Base-by-base conservation (phyloP, 179 eudicot species). In the Silene vulgaris region DNA sequence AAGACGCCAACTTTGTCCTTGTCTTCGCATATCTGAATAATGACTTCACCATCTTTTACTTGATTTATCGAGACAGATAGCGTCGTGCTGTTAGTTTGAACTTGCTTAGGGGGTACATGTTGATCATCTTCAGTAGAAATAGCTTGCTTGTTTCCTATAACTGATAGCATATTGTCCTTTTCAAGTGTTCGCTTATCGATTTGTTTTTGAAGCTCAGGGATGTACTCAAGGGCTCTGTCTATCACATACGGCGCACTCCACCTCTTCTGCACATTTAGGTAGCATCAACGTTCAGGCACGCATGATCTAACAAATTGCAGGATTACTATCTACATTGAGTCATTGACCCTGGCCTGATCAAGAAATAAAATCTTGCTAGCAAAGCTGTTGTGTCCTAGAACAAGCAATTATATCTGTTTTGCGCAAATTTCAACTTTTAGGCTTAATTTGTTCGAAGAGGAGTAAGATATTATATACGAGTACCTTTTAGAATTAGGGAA, bases 181-280 rank as follows among this genome's bases (percentile, higher is more conserved):
- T 79, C 70, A 21, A 74, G 66, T 69, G 78, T 81, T 37, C 83
- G 76, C 74, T 74, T 78, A 68, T 82, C 81, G 23, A 88, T 54
- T 67, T 81, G 83, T 8, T 40, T 81, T 75, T 88, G 88, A 32
- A 88, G 80, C 75, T 82, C 78, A 30, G 91, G 91, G 20, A 85
- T 82, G 83, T 88, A 82, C 19, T 83, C 89, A 3, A 86, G 74
- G 50, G 88, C 80, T 78, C 82, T 86, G 35, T 86, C 89, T 16
- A 88, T 81, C 59, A 83, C 79, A 20, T 82, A 81, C 11, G 91
- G 88, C 59, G 84, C 86, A 75, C 84, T 84, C 89, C 86, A 83
- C 23, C 78, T 85, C 79, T 84, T 80, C 91, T 86, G 81, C 81
- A 78, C 19, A 28, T 28, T 52, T 13, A 52, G 48, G 48, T 52